Evolutionary conservation across 169 alveolate genomes (phyloP).

Genomic region (Plasmodium reichenowi): DNA sequence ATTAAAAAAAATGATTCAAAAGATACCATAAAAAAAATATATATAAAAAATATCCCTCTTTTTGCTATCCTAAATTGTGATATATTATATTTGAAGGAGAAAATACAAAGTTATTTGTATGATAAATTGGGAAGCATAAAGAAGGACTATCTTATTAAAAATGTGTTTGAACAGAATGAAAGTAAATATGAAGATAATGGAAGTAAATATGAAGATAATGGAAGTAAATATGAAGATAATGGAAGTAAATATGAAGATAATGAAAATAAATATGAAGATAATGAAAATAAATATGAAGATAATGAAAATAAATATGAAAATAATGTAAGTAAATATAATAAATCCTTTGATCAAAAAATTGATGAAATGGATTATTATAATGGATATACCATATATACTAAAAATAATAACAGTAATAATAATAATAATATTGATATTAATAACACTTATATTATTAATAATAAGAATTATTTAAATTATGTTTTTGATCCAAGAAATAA

Average conservation of each 20-base stretch:
- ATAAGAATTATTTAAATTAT: neutral
- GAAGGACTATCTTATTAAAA: neutral
- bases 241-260: neutral
- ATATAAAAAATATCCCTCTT: constrained; percentile 31
- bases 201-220: neutral
- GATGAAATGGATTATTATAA: too few relatives aligned
- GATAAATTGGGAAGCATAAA: neutral
- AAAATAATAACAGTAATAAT: neutral
- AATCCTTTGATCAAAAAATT: too few relatives aligned
- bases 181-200: constrained; percentile 20
- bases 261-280: neutral
- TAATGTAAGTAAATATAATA: neutral
- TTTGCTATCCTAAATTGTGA: constrained; percentile 40
- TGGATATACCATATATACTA: neutral
- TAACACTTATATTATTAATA: neutral
- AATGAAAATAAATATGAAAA: neutral
- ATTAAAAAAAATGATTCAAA: constrained; percentile 31
- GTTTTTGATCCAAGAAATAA: neutral
- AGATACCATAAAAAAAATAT: constrained; percentile 15
- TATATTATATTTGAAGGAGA: constrained; percentile 33
- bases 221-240: neutral
- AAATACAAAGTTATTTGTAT: constrained; percentile 7
- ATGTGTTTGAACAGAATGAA: neutral
- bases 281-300: neutral
- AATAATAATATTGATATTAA: neutral